phyloP scores from a whole-genome alignment of 2,329 filamentous ascomycete species.

The Fusarium buharicum region DNA sequence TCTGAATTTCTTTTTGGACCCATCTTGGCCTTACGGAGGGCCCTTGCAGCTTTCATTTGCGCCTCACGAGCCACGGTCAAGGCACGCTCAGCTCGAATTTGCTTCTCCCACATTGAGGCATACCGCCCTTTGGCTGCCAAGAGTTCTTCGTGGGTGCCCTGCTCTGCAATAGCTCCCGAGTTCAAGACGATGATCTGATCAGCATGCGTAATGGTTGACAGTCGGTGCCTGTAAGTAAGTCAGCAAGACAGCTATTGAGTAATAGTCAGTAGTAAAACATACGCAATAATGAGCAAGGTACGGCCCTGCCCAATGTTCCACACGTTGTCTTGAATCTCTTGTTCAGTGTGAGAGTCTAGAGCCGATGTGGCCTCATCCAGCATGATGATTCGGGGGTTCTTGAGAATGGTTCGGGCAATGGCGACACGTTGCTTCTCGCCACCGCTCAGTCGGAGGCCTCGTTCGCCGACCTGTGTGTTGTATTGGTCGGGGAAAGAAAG shows the following conservation, averaged over 20 bases:
- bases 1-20: slow-evolving; percentile 53
- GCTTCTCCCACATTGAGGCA: slow-evolving; percentile 88
- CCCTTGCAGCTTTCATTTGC: slow-evolving; percentile 50
- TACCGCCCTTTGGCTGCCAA: slow-evolving; percentile 78
- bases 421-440: slow-evolving; percentile 95
- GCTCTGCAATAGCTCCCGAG: slow-evolving; percentile 79
- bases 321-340: slow-evolving; percentile 90
- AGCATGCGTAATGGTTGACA: slow-evolving; percentile 86
- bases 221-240: slow-evolving; percentile 68
- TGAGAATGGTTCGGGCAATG: slow-evolving; percentile 91
- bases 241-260: slow-evolving; percentile 20
- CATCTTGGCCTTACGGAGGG: slow-evolving; percentile 63
- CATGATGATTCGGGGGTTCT: slow-evolving; percentile 91
- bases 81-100: slow-evolving; percentile 80
- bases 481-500: slow-evolving; percentile 89
- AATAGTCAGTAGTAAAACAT: slow-evolving; percentile 52
- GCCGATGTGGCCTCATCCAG: slow-evolving; percentile 94
- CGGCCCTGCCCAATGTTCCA: slow-evolving; percentile 83
- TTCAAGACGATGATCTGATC: slow-evolving; percentile 86
- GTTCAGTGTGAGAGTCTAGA: slow-evolving; percentile 90
- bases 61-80: slow-evolving; percentile 52
- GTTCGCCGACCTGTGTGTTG: slow-evolving; percentile 89
- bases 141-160: slow-evolving; percentile 81
- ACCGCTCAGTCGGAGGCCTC: slow-evolving; percentile 85
- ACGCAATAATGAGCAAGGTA: slow-evolving; percentile 95